Evolutionary conservation across 2,329 filamentous ascomycete genomes (phyloP).

Genomic region (Exophiala bonariae): DNA sequence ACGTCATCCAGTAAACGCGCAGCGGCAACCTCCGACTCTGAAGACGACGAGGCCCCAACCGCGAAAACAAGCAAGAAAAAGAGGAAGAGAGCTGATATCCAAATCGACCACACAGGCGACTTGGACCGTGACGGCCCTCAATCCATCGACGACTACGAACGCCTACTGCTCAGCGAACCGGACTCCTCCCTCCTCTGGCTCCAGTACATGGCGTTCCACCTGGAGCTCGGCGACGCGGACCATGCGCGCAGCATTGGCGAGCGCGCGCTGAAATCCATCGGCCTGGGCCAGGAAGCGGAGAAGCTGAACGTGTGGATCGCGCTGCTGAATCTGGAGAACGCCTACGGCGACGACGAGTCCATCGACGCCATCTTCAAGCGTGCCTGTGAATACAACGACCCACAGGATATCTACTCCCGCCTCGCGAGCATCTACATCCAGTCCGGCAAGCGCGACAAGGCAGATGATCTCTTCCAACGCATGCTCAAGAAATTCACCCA

Average conservation of each 20-base stretch:
- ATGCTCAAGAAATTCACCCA: conserved; percentile 86
- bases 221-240: conserved; percentile 83
- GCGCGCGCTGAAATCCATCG: conserved; percentile 86
- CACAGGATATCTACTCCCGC: conserved; percentile 83
- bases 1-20: conserved; percentile 42
- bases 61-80: conserved; percentile 62
- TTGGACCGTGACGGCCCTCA: conserved; percentile 86
- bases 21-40: conserved; percentile 54
- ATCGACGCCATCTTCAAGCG: conserved; percentile 86
- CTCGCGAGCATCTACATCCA: conserved; percentile 94
- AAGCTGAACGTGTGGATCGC: conserved; percentile 96
- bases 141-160: conserved; percentile 88
- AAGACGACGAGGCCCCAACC: conserved; percentile 53
- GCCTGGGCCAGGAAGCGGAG: conserved; percentile 84
- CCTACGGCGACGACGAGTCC: conserved; percentile 79
- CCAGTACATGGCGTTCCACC: conserved; percentile 97
- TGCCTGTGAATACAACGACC: conserved; percentile 91
- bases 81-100: conserved; percentile 73
- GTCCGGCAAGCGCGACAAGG: conserved; percentile 80
- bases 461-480: conserved; percentile 80
- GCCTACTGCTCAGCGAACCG: conserved; percentile 84
- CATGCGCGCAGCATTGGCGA: conserved; percentile 88
- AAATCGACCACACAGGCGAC: conserved; percentile 88
- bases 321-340: conserved; percentile 88
- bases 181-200: conserved; percentile 95